Evolutionary conservation across 352 stramenopile species (phyloP), one percentile per base, ranked within the genome.

Genomic region (Phytophthora pini): DNA sequence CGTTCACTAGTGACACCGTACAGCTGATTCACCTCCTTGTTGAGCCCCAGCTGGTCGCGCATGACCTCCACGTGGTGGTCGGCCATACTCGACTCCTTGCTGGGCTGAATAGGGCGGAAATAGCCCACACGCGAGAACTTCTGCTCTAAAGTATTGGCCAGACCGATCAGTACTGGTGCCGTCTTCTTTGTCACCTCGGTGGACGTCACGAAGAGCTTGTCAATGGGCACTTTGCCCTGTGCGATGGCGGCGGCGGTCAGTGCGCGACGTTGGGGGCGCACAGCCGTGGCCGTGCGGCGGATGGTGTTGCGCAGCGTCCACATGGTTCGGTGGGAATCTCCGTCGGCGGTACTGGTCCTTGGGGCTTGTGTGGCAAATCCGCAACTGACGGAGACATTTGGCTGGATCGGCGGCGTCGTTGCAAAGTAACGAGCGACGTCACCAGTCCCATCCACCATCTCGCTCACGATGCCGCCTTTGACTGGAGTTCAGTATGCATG

Each of bases 41-140:
- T 43, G 0, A 94, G 68, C 31, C 83, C 78, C 20, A 94, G 70
- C 49, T 90, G 73, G 53, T 76, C 74, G 34, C 77, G 62, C 79
- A 94, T 81, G 12, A 94, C 63, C 43, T 90, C 76, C n/a, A 92
- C 50, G 54, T 94, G 86, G 72, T 89, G 80, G 68, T 94, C 86
- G 3, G 54, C 51, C 15, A 74, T 62, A 9, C 57, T 56, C 1
- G 68, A 76, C 17, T 65, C 47, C 3, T 31, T 9, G 15, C 70
- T 62, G 10, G 86, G 86, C 51, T 84, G 75, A 34, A 94, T 90
- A 12, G 86, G 86, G 13, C 86, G 86, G 61, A 94, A 94, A 70
- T 92, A 94, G 22, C 86, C 86, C 13, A 94, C 84, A 5, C 65
- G 79, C 17, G 63, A 43, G 63, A 87, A 92, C 53, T 92, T 92